Base-by-base conservation (phyloP, 495 filamentous ascomycete species). In the Cenococcum geophilum region DNA sequence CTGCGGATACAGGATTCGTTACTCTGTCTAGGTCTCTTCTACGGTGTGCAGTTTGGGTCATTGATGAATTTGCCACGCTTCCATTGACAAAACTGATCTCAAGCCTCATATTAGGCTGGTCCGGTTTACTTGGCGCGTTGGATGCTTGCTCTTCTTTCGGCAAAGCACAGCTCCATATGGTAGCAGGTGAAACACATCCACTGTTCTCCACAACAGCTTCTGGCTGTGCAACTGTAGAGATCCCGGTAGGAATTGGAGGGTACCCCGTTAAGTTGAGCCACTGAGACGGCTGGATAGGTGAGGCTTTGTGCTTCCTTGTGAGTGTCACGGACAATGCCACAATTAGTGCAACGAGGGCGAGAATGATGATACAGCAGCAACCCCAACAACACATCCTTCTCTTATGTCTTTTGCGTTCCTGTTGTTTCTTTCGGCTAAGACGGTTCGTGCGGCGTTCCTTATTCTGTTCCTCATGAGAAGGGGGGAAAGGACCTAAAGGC, bases 251-350 rank as follows among this genome's bases (percentile, higher is more conserved):
- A 59, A 96, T 89, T 0, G 91, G 87, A 36, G 91, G 91, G 63
- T 87, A 95, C 25, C 84, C 84, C 0, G 91, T 95, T 25, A 95
- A 71, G 67, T 95, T 96, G 35, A 95, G 78, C 83, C 87, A 96
- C 35, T 81, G 75, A 4, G 81, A 62, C 11, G 60, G 57, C n/a
- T 58, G 27, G 6, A 8, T 20, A 0, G 20, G 34, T 36, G 25
- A 23, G 16, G 34, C 25, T n/a, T 56, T 56, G 48, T 61, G 35
- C 43, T 49, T 63, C 45, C 52, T 48, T 14, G 66, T 66, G 20
- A 66, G 20, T 9, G 64, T 63, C 2, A 70, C 48, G 20, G 52
- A 37, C 5, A 70, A 27, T 10, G 61, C 59, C 0, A 67, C 36
- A 18, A 69, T 62, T 25, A 71, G 60, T 42, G 61, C 63, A 32